Evolutionary conservation across 108 stramenopile species (phyloP), one percentile per base, ranked within the genome.

Genomic region (Nitzschia sp.): DNA sequence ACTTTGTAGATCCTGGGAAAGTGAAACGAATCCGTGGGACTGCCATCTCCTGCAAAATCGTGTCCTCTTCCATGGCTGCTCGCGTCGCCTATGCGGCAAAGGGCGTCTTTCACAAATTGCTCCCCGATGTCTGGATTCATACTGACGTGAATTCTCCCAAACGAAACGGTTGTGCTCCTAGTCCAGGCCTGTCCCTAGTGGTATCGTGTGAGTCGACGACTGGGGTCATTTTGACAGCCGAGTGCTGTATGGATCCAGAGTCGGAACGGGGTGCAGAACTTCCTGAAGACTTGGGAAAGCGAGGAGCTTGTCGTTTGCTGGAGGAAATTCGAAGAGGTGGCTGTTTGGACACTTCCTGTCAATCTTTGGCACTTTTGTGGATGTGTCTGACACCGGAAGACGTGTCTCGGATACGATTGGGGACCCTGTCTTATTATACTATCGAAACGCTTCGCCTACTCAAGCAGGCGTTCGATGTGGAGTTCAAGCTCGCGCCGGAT

Each of bases 331-430:
- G 75, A 55, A 47, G 75, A 38, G 99, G 99, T 17, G 99, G 99
- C 27, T 97, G 95, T 66, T 80, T 97, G 27, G 99, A 99, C 79
- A 87, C 95, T 0, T 68, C 79, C 26, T 78, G 77, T 31, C 97
- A 98, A 77, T 82, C 90, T 2, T 69, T 97, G 52, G 89, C 89
- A 2, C 74, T 99, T 53, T 58, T 97, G 17, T 89, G 97, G 78
- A 98, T 99, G 98, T 95, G 93, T 47, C 77, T 98, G 27, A 88
- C 93, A 26, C 97, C 99, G 0, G 97, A 98, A 75, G 99, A 99
- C 80, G 99, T 95, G 4, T 80, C 84, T 22, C 76, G 91, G 66
- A 81, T 95, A 70, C 84, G 94, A 41, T 45, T 95, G 22, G 94
- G 94, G 21, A 86, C 84, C 9, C 52, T 95, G 38, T 86, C 83